A percentile compares a stretch with the other conserved stretches of the same genome.
Evolutionary conservation across 2,329 filamentous ascomycete genomes (phyloP).

Genomic region (Trematosphaeria pertusa): DNA sequence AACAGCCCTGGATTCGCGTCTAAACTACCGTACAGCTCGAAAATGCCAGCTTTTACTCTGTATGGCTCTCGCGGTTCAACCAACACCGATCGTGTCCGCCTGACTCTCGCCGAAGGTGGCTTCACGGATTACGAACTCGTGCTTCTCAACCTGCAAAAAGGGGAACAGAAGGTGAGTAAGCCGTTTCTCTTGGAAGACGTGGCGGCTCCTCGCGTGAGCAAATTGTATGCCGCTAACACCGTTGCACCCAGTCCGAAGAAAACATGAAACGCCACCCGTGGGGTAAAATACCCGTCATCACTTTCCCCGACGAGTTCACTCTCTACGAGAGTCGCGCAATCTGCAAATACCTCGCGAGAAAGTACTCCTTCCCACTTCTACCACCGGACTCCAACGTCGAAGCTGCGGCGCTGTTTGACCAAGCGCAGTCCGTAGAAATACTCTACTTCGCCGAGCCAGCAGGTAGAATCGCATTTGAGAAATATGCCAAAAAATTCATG

Average conservation of each 20-base stretch:
- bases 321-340: slow-evolving; percentile 57
- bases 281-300: slow-evolving; percentile 34
- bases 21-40: slow-evolving; percentile 19
- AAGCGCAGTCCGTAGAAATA: slow-evolving; percentile 52
- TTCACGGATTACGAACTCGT: slow-evolving; percentile 27
- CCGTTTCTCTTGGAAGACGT: slow-evolving; percentile 8
- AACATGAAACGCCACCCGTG: slow-evolving; percentile 25
- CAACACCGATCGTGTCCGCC: slow-evolving; percentile 25
- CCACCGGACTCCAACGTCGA: slow-evolving; percentile 49
- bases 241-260: slow-evolving; percentile 22
- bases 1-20: slow-evolving; percentile 15
- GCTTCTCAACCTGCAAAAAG: slow-evolving; percentile 19
- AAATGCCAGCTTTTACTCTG: slow-evolving; percentile 30
- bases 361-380: slow-evolving; percentile 56
- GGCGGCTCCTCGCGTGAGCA: slow-evolving; percentile 5
- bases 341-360: slow-evolving; percentile 55
- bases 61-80: slow-evolving; percentile 24
- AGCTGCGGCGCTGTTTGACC: slow-evolving; percentile 53
- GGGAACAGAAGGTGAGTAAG: slow-evolving; percentile 16
- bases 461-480: slow-evolving; percentile 54
- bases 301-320: slow-evolving; percentile 48
- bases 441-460: slow-evolving; percentile 54
- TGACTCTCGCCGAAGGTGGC: slow-evolving; percentile 30
- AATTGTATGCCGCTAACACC: slow-evolving; percentile 11
- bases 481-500: slow-evolving; percentile 55